Evolutionary conservation across 2,329 filamentous ascomycete genomes (phyloP).

Genomic region (Arthrobotrys sphaeroides): DNA sequence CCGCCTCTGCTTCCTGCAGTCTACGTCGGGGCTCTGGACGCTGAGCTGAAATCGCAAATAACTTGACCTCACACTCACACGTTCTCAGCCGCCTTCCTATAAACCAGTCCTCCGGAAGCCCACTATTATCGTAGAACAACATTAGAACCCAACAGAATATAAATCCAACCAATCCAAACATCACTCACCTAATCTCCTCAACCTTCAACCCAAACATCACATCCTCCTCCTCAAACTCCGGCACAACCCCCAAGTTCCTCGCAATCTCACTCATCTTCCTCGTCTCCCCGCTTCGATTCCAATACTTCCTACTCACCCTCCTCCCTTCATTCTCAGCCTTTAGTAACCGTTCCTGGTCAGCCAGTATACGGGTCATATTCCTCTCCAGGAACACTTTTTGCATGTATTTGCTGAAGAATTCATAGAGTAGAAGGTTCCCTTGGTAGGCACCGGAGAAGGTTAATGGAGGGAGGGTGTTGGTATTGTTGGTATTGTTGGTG

Average conservation of each 20-base stretch:
- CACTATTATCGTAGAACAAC: neutral
- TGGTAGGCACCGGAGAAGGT: conserved; percentile 24
- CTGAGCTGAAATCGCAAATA: neutral
- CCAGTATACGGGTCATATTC: conserved; percentile 18
- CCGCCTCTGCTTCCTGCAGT: neutral
- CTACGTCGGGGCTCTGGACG: neutral
- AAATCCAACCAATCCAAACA: neutral
- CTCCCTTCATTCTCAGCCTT: conserved; percentile 21
- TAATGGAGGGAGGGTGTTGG: neutral
- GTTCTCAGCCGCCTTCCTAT: neutral
- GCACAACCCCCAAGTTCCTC: neutral
- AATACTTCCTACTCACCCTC: neutral
- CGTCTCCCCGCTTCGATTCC: neutral
- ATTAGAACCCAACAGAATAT: neutral
- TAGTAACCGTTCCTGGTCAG: neutral
- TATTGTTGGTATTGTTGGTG: neutral
- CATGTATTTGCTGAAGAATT: conserved; percentile 2
- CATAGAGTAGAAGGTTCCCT: conserved; percentile 17
- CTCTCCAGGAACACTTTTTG: conserved; percentile 26
- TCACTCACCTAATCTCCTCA: neutral
- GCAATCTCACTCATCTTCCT: conserved; percentile 10
- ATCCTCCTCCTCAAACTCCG: conserved; percentile 24
- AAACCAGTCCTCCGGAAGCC: neutral
- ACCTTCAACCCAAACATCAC: conserved; percentile 15
- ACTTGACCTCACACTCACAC: neutral